Conservation (phyloP, 2,329 filamentous ascomycete species). For the Trichoderma arundinaceum region DNA sequence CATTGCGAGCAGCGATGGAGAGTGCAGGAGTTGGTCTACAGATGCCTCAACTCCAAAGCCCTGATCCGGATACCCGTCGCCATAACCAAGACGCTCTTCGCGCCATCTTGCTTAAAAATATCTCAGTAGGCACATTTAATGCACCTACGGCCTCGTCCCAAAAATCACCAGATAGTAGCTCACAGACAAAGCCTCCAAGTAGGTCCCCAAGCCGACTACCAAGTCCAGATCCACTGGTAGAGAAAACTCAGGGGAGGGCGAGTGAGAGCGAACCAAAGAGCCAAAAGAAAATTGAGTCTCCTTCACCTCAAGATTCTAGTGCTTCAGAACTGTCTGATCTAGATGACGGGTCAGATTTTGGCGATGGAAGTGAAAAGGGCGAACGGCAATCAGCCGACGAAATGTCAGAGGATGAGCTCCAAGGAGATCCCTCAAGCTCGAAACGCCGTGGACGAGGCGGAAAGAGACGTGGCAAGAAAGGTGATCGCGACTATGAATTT, state of each 20-base stretch:
- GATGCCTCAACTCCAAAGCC: fast-evolving
- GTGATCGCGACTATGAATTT: not conserved
- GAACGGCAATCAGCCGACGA: not conserved
- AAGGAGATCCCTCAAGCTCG: conserved; percentile 26
- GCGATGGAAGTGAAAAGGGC: not conserved
- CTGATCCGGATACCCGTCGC: not conserved
- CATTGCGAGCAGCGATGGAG: not conserved
- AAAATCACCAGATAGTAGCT: not conserved
- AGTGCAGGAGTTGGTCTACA: not conserved
- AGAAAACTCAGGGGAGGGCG: not conserved
- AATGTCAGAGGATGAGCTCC: not conserved
- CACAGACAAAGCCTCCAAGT: too few species aligned
- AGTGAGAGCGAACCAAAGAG: not conserved
- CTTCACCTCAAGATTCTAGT: too few species aligned
- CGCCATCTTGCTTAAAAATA: not conserved
- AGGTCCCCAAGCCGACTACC: too few species aligned
- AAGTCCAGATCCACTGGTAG: not conserved
- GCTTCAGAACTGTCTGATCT: not conserved
- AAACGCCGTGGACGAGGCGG: not conserved
- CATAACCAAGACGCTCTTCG: not conserved
- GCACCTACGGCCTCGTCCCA: too few species aligned
- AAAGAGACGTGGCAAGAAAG: not conserved
- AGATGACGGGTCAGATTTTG: not conserved
- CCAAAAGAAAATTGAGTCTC: not conserved
- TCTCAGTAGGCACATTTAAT: not conserved